Evolutionary conservation across 2,329 filamentous ascomycete genomes (phyloP), one percentile per base, ranked within the genome.

Genomic region (Mycosphaerella arachidis): DNA sequence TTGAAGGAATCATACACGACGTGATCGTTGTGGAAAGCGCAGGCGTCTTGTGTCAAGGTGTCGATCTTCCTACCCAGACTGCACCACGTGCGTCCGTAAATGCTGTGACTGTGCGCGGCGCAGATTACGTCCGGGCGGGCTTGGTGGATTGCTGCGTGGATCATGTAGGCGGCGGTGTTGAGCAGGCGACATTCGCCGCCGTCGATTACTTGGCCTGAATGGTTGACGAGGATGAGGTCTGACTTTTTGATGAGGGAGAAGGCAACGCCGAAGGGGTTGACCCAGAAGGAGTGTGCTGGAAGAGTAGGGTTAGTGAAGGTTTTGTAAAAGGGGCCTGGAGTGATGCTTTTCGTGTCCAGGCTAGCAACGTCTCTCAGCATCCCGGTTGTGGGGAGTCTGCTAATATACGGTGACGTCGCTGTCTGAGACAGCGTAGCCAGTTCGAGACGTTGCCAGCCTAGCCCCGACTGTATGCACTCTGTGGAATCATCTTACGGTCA

Each of bases 101-200:
- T 74, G n/a, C 70, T 74, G 66, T 81, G 79, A 35, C 70, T 72
- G 63, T 81, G 79, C 35, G 75, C 76, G 0, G 77, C 79, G 29
- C 76, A 77, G 48, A 75, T 70, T 6, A 81, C 71, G 57, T 81
- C 78, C 3, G 78, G 78, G 10, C 79, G 70, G 1, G 72, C 72
- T 12, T 71, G 58, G 59, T 78, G 76, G 50, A 78, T 72, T 1
- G 74, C 74, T 4, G 68, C 67, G 64, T 81, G 79, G 53, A 81
- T 81, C 68, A 77, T 76, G 65, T 78, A 80, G 0, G 76, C 79
- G 0, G 79, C 78, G 0, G 73, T 73, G 61, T 79, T 79, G 31
- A 77, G 67, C 6, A 70, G 61, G 24, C 68, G 67, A 40, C 69
- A 60, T 20, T 69, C 61, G 9, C 72, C 73, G 8, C 77, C 77